Evolutionary conservation across 768 basidiomycete genomes (phyloP).

Genomic region (Lactifluus piperatus): DNA sequence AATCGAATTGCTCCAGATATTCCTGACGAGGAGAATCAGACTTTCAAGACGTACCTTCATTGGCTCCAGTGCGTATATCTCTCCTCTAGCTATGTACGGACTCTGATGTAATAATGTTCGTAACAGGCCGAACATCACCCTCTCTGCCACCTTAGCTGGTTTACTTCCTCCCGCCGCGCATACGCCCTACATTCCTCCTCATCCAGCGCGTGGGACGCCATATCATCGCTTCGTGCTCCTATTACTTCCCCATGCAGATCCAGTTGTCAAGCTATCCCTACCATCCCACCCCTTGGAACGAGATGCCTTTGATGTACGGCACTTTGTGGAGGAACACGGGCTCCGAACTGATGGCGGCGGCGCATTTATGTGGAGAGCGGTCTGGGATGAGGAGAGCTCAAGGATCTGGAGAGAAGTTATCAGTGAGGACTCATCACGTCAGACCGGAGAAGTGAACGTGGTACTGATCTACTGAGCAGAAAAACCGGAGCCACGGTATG

Average conservation of each 20-base stretch:
- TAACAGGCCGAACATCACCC: conserved; percentile 68
- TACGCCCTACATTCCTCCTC: conserved; percentile 80
- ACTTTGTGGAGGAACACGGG: conserved; percentile 48
- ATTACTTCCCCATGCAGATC: conserved; percentile 59
- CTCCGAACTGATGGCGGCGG: conserved; percentile 57
- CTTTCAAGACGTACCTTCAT: conserved; percentile 71
- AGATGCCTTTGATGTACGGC: conserved; percentile 55
- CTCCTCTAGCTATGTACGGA: conserved; percentile 8
- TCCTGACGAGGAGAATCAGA: conserved; percentile 57
- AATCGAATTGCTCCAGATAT: conserved; percentile 44
- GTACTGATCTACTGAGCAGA: conserved; percentile 25
- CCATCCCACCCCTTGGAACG: conserved; percentile 31
- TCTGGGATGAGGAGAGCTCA: conserved; percentile 60
- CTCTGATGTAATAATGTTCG: conserved; percentile 13
- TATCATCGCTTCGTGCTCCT: conserved; percentile 86
- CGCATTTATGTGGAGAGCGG: conserved; percentile 74
- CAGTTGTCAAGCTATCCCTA: conserved; percentile 24
- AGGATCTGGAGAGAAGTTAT: conserved; percentile 59
- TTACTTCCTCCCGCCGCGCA: conserved; percentile 41
- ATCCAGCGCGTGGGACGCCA: conserved; percentile 80
- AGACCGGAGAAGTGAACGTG: neutral
- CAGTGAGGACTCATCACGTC: conserved; percentile 39
- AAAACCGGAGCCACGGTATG: conserved; percentile 48
- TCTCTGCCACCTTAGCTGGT: conserved; percentile 47
- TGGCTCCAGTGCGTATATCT: conserved; percentile 60